Evolutionary conservation across 169 alveolate species (phyloP), one percentile per base, ranked within the genome.

Genomic region (Cryptosporidium parvum): DNA sequence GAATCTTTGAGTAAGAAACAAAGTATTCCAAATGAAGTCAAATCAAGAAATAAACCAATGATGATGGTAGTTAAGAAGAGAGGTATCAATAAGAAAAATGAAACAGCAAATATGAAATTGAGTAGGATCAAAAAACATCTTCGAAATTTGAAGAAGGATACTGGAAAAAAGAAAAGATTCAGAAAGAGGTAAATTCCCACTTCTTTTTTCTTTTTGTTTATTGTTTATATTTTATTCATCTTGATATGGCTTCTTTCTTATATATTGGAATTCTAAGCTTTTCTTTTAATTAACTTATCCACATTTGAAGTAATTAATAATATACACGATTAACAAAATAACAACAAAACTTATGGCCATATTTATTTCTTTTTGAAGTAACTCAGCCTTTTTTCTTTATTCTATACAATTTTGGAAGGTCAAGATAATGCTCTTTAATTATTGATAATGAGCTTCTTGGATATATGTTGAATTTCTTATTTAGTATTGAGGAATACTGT

Each of bases 1-100:
- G 89, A 80, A n/a, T 80, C 89, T 8, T 12, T 62, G 68, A 39
- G 92, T 14, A 89, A 87, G 31, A 92, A 85, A 58, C 95, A 93
- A 91, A 93, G 95, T 68, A 80, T 91, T n/a, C 91, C 95, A 35
- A 91, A 93, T 45, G 85, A 70, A 7, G 94, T 93, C 3, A 86
- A 93, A 84, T 86, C 93, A 5, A 85, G 95, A 44, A 93, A 92
- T 84, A 93, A 93, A 53, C 95, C 95, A n/a, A 86, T 91, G 29
- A 86, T 93, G 92, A 93, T 93, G 95, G 84, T 94, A 1, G 23
- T 93, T 8, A 80, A 80, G 26, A 65, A 80, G 35, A 59, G 69
- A 65, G 73, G 73, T 16, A 80, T 80, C 18, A 45, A 26, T n/a
- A 80, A 80, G 65, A 42, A 26, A 18, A 80, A 48, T 62, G 80